Evolutionary conservation across 169 alveolate species (phyloP).

Genomic region (Sarcocystis neurona): DNA sequence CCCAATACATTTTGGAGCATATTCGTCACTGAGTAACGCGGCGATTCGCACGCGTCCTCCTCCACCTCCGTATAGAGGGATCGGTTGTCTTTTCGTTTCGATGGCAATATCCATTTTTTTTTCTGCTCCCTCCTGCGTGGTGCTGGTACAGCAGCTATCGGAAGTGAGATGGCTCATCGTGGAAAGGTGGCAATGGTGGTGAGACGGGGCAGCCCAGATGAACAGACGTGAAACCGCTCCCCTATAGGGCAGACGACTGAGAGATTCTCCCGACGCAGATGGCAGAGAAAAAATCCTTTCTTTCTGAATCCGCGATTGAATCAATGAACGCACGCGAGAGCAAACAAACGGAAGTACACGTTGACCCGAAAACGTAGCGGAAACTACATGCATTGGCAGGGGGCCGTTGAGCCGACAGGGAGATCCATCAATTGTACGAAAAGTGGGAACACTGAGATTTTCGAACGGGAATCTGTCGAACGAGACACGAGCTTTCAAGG

Average conservation of each 20-base stretch:
- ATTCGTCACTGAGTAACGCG: neutral
- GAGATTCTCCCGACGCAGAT: neutral
- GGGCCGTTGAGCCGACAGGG: no score
- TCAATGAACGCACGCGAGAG: no score
- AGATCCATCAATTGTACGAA: no score
- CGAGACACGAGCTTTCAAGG: no score
- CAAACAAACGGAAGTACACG: no score
- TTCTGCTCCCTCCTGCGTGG: neutral
- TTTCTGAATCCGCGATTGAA: no score
- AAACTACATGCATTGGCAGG: no score
- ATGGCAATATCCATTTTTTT: no score
- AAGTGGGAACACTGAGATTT: no score
- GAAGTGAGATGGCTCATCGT: neutral
- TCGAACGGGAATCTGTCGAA: no score
- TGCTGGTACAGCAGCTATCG: neutral
- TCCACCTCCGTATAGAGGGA: constrained; percentile 28
- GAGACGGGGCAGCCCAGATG: neutral
- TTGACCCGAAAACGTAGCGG: no score
- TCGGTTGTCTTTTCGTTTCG: constrained; percentile 14
- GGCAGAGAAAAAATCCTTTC: no score
- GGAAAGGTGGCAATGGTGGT: neutral
- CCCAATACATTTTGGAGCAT: neutral
- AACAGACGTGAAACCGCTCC: neutral
- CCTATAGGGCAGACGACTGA: neutral
- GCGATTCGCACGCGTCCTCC: constrained; percentile 28